These are phyloP conservation scores for Rhynchospora tenuis DNA, from an alignment of 176 grass and related monocot species.

Conservation along the genomic window DNA sequence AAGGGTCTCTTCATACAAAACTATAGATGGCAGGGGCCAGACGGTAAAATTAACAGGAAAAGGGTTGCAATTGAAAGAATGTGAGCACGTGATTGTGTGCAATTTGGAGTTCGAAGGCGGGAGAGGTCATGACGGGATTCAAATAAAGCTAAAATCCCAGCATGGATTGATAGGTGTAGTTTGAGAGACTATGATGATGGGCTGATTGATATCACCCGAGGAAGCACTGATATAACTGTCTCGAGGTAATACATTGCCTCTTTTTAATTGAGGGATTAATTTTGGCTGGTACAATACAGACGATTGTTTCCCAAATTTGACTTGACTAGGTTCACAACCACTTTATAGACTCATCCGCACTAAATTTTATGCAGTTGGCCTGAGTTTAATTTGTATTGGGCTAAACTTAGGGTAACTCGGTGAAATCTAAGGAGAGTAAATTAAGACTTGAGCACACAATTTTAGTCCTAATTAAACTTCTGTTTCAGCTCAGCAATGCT, in stretches of 20 bases:
- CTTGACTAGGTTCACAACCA: neutral
- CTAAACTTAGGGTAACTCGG: neutral
- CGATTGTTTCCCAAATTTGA: neutral
- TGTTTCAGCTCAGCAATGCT: neutral
- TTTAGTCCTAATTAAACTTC: neutral
- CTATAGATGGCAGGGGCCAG: conserved; percentile 65
- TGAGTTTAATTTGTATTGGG: neutral
- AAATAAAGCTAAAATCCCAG: conserved; percentile 55
- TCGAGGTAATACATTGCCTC: conserved; percentile 39
- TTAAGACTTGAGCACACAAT: neutral
- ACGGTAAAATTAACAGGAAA: conserved; percentile 50
- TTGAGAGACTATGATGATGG: conserved; percentile 75
- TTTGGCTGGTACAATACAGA: neutral
- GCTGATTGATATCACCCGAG: conserved; percentile 65
- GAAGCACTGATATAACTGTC: conserved; percentile 75
- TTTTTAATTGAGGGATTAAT: neutral
- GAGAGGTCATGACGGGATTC: conserved; percentile 61
- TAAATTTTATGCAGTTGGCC: neutral
- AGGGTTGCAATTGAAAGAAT: conserved; percentile 64
- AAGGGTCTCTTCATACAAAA: conserved; percentile 69
- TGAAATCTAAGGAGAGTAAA: neutral
- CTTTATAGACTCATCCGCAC: neutral
- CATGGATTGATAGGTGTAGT: conserved; percentile 74
- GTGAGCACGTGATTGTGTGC: conserved; percentile 70
- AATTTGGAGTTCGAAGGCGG: conserved; percentile 66